Conservation (phyloP, 169 alveolate genomes). For the Eimeria maxima region DNA sequence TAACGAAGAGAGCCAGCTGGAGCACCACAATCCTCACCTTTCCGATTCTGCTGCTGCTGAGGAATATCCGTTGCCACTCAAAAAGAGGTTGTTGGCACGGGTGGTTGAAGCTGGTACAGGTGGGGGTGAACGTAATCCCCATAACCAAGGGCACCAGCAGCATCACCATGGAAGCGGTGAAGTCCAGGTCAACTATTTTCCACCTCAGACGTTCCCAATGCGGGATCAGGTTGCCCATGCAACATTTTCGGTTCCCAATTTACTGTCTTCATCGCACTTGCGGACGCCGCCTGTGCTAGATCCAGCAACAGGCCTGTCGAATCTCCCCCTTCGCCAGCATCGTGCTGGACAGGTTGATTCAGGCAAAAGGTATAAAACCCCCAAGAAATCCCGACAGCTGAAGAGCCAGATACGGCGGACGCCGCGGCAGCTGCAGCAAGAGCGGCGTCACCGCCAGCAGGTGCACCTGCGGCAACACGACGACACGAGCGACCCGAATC, state of each 20-base stretch:
- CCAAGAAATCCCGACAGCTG: not conserved
- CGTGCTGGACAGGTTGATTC: not conserved
- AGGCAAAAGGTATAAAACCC: not conserved
- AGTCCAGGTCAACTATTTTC: not conserved
- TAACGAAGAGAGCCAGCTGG: not conserved
- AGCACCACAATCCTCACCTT: not conserved
- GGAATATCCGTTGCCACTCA: not conserved
- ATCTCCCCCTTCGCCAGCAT: not conserved
- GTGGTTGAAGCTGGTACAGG: not conserved
- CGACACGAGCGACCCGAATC: not conserved
- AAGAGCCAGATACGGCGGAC: not conserved
- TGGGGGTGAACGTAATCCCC: not conserved
- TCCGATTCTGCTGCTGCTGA: not conserved
- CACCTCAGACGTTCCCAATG: not conserved
- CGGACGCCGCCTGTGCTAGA: not conserved
- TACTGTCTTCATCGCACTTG: not conserved
- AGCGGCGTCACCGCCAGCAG: slow-evolving; percentile 9
- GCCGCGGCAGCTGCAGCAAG: not conserved
- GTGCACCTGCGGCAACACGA: not conserved
- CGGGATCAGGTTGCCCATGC: not conserved
- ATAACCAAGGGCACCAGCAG: not conserved
- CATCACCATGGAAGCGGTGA: not conserved
- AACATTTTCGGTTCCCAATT: too few relatives aligned
- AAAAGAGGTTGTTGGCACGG: not conserved
- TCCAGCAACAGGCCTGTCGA: not conserved